These are phyloP conservation scores for Globisporangium barbulae DNA, from an alignment of 352 stramenopile species.

Conservation along the genomic window DNA sequence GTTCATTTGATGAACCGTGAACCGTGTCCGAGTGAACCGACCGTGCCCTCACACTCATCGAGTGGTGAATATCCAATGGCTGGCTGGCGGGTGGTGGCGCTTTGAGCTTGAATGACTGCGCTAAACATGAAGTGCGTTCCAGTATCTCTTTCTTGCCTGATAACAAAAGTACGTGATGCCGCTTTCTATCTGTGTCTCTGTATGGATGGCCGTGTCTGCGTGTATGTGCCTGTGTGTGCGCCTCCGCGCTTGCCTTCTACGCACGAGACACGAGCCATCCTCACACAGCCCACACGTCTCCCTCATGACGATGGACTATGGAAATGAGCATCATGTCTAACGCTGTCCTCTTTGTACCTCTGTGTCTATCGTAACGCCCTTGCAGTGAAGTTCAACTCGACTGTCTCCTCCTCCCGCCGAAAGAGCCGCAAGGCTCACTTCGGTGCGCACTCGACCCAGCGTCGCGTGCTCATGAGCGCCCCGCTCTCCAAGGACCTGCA, in stretches of 20 bases:
- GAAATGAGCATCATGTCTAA: not conserved
- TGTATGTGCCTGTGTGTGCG: not conserved
- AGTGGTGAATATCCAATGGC: conserved; percentile 26
- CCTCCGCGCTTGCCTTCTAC: not conserved
- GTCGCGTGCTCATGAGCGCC: conserved; percentile 97
- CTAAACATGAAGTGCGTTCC: not conserved
- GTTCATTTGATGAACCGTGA: not conserved
- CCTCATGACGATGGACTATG: not conserved
- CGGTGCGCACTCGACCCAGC: conserved; percentile 93
- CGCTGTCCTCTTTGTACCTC: not conserved
- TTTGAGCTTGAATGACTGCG: conserved; percentile 1
- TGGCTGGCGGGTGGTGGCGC: conserved; percentile 7
- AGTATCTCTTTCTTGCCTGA: conserved; percentile 88
- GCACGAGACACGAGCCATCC: not conserved
- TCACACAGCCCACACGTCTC: not conserved
- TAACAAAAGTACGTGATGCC: conserved; percentile 72
- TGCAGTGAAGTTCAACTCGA: conserved; percentile 93
- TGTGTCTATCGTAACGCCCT: not conserved
- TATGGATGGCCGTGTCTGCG: not conserved
- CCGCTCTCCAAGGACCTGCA: conserved; percentile 99
- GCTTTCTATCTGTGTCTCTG: not conserved
- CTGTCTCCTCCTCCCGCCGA: conserved; percentile 93
- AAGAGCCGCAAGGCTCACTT: conserved; percentile 99
- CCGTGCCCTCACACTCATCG: not conserved
- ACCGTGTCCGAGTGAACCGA: too few relatives aligned